Evolutionary conservation across 768 basidiomycete genomes (phyloP), one percentile per base, ranked within the genome.

Genomic region (Serendipita sp.): DNA sequence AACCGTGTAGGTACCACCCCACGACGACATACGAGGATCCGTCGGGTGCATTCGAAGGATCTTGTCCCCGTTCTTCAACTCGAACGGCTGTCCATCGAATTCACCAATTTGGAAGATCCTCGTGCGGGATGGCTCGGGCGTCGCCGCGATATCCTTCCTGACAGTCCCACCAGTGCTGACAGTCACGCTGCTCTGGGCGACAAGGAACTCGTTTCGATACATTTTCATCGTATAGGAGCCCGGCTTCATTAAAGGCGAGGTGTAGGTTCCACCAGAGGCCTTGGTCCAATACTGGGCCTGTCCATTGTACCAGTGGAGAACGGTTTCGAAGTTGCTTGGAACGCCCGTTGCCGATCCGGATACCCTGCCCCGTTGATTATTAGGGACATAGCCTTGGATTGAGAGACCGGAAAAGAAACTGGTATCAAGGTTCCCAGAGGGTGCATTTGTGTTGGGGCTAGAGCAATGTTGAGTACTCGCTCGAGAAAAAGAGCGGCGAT

Each of bases 41-140:
- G 76, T 77, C 24, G 77, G 77, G 63, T 78, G 78, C 76, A 79
- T 77, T 17, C 70, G 75, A 66, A 79, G 68, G n/a, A 79, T 79
- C 63, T 76, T 78, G 66, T 79, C 76, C 2, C 77, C 78, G 64
- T 80, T 79, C 34, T 76, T 71, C 70, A 80, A 76, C 22, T 76
- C 79, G 31, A 71, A 66, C 4, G 78, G 78, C 16, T 75, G 76
- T 34, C 78, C 77, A 65, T 78, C 78, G 43, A 34, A 42, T 65
- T 63, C 65, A 74, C 77, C 78, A 61, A 79, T 77, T 33, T 74
- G 72, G 76, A 77, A 79, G 48, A 78, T 76, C 1, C 69, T 68
- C 45, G 20, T 20, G n/a, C 45, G 41, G 72, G 67, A 16, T 76
- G 77, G 11, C 66, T 67, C 66, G 67, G 75, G 65, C 30, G 67